A percentile compares a stretch with the other conserved stretches of the same genome.
These are phyloP conservation scores for Cercophora newfieldiana DNA, from an alignment of 495 filamentous ascomycete species.

Conservation along the genomic window DNA sequence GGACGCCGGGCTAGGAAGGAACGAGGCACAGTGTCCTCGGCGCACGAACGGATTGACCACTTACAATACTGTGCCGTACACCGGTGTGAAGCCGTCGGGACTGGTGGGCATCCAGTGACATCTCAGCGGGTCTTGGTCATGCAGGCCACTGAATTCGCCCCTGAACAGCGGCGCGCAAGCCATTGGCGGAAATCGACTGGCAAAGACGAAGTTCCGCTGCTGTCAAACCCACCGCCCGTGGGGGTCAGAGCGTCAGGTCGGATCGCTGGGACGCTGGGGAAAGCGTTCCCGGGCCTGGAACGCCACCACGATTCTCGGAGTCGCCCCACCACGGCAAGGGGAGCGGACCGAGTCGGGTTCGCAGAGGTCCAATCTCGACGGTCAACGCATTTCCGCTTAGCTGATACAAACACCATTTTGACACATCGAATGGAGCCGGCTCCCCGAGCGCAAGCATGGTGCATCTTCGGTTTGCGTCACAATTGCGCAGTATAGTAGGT, in stretches of 20 bases:
- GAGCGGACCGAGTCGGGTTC: background rate
- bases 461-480: background rate
- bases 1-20: background rate
- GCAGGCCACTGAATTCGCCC: constrained; percentile 3
- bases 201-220: background rate
- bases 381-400: constrained; percentile 6
- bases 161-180: background rate
- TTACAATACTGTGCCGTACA: background rate
- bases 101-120: background rate
- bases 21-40: background rate
- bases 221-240: background rate
- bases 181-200: background rate
- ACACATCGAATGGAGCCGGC: constrained; percentile 12
- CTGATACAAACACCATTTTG: constrained; percentile 14
- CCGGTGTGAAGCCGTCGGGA: background rate
- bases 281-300: background rate
- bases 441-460: background rate
- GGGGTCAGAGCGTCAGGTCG: background rate
- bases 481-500: background rate
- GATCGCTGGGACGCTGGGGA: background rate
- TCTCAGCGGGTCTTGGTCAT: background rate
- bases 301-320: background rate
- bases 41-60: constrained; percentile 1
- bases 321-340: background rate
- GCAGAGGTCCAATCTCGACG: background rate